Evolutionary conservation across 495 filamentous ascomycete genomes (phyloP).

Genomic region (Eremomyces bilateralis): DNA sequence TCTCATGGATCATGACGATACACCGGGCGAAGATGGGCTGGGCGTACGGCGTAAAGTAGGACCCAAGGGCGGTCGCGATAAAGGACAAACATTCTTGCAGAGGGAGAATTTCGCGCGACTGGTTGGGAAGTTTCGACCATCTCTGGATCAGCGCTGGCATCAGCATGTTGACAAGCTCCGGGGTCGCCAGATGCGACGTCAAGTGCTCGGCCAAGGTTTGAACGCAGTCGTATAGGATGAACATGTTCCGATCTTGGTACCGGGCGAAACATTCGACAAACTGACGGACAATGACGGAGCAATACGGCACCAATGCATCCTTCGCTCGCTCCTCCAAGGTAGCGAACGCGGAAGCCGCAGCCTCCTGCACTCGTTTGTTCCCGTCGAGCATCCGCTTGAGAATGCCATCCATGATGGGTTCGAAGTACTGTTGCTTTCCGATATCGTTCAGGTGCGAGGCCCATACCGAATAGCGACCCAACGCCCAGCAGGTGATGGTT

Average conservation of each 20-base stretch:
- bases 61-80: slow-evolving; percentile 67
- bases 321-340: slow-evolving; percentile 89
- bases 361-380: slow-evolving; percentile 96
- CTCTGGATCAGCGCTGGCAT: slow-evolving; percentile 89
- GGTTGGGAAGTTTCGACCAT: slow-evolving; percentile 71
- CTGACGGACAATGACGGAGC: slow-evolving; percentile 73
- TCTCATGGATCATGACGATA: slow-evolving; percentile 74
- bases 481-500: slow-evolving; percentile 94
- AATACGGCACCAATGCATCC: slow-evolving; percentile 57
- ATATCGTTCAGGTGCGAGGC: slow-evolving; percentile 50
- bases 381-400: slow-evolving; percentile 81
- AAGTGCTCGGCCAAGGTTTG: slow-evolving; percentile 92
- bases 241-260: slow-evolving; percentile 98
- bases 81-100: slow-evolving; percentile 90
- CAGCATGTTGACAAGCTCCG: slow-evolving; percentile 57
- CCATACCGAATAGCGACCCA: slow-evolving; percentile 88
- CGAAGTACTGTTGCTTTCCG: slow-evolving; percentile 58
- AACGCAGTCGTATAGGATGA: slow-evolving; percentile 95
- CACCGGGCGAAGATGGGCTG: slow-evolving; percentile 67
- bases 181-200: slow-evolving; percentile 51
- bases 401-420: slow-evolving; percentile 96
- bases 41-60: slow-evolving; percentile 65
- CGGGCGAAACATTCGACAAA: slow-evolving; percentile 78
- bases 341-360: slow-evolving; percentile 88
- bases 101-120: slow-evolving; percentile 85